Base-by-base conservation (phyloP, 352 stramenopile species). In the Globisporangium echinulatum region DNA sequence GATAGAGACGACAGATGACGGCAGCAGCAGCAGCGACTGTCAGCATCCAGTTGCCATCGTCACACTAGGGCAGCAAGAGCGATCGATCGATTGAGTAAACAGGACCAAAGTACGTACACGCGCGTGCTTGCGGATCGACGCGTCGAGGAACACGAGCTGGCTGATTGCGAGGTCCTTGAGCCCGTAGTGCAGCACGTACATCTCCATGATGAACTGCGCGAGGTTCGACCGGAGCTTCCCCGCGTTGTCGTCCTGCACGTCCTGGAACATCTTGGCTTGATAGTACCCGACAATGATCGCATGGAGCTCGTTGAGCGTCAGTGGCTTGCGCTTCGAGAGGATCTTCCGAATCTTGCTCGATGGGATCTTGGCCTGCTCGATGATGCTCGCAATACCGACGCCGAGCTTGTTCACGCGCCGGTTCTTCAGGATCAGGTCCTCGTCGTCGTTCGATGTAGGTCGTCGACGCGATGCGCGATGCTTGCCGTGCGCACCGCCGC, bases 161-260 rank as follows among this genome's bases (percentile, higher is more conserved):
- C 82, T 89, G 66, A 90, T 85, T 14, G 82, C 82, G 25, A 92
- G 71, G 50, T 89, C 82, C 53, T 89, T 89, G 39, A 92, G 72
- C 0, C 79, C 82, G 56, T 92, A 89, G 62, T 92, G 82, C 9
- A 92, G 69, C 37, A 87, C 80, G 55, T 89, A 92, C 74, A 92
- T 85, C 59, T 92, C 82, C 71, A 88, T 85, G 46, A 92, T 90
- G 55, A 88, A 89, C 60, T 89, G 76, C n/a, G 78, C 79, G 11
- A 92, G 42, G 25, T 86, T 85, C 9, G 66, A 59, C 10, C 82
- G 76, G 3, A 62, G 52, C 49, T 88, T 88, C 17, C 79, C 74
- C 1, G 66, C 74, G 11, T 64, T 73, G 56, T 92, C 82, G 54
- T 92, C 80, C 54, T 89, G 78, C 7, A 83, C 70, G 44, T 92